These are phyloP conservation scores for Apiotrichum montevideense DNA, from an alignment of 1,284 basidiomycete genomes.

Conservation along the genomic window DNA sequence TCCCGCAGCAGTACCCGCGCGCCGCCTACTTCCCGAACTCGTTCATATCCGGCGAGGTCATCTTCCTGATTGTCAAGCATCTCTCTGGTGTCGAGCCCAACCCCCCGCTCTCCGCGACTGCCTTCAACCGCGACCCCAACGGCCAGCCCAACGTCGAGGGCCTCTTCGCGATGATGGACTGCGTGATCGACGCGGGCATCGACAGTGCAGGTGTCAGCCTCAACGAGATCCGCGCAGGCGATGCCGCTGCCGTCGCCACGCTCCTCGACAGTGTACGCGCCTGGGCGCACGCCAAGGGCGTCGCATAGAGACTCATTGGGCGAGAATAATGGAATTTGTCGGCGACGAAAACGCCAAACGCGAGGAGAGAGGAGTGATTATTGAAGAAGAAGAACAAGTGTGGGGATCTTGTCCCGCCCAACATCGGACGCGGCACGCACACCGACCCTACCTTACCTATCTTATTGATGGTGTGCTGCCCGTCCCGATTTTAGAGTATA, in stretches of 20 bases:
- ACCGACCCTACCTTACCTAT: too few species aligned
- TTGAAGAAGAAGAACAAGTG: too few species aligned
- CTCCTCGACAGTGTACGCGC: conserved; percentile 60
- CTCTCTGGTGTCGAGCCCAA: conserved; percentile 37
- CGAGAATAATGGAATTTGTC: too few species aligned
- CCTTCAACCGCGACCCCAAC: conserved; percentile 33
- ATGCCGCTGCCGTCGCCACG: conserved; percentile 68
- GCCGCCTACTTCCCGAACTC: conserved; percentile 53
- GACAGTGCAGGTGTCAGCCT: conserved; percentile 82
- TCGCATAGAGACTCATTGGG: neutral
- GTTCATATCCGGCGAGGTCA: conserved; percentile 47
- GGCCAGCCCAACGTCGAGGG: conserved; percentile 64
- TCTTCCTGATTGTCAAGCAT: conserved; percentile 47
- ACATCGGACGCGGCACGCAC: too few species aligned
- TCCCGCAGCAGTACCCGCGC: conserved; percentile 60
- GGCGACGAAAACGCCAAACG: too few species aligned
- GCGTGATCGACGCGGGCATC: conserved; percentile 77
- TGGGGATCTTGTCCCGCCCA: too few species aligned
- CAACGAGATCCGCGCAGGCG: conserved; percentile 76
- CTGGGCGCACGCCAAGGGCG: conserved; percentile 17
- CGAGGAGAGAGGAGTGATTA: too few species aligned
- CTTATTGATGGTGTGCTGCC: neutral
- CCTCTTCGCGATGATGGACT: conserved; percentile 80
- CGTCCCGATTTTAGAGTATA: neutral
- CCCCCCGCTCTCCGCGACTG: conserved; percentile 35